Conservation (phyloP, 2,329 filamentous ascomycete genomes). For the Xylariales sp. region DNA sequence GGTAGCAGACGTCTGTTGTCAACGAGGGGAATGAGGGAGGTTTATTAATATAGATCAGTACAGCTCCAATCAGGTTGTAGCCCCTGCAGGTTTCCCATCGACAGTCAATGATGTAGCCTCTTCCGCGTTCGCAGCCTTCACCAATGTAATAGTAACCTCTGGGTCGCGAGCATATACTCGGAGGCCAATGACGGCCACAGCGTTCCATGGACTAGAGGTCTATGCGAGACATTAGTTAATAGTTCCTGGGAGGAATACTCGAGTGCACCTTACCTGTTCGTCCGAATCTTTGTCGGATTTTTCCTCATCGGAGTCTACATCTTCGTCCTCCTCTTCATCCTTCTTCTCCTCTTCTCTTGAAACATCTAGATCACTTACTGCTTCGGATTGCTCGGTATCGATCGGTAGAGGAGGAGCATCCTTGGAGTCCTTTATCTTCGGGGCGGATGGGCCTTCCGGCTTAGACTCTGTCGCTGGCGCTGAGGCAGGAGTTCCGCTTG, state of each 20-base stretch:
- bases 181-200: constrained; percentile 53
- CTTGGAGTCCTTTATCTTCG: constrained; percentile 18
- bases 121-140: constrained; percentile 5
- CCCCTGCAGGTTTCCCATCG: constrained; percentile 9
- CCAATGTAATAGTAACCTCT: constrained; percentile 9
- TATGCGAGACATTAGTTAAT: too few species aligned
- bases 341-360: constrained; percentile 16
- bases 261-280: neutral
- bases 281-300: constrained; percentile 37
- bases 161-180: constrained; percentile 40
- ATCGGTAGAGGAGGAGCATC: constrained; percentile 25
- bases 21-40: too few species aligned
- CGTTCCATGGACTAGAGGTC: constrained; percentile 52
- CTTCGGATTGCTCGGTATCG: constrained; percentile 21
- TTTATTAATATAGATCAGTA: too few species aligned
- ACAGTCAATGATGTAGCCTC: constrained; percentile 9
- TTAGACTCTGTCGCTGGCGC: neutral
- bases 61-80: constrained; percentile 10
- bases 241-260: too few species aligned
- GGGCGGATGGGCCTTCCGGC: neutral
- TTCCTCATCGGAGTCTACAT: constrained; percentile 26
- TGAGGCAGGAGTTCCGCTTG: neutral
- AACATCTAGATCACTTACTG: constrained; percentile 12
- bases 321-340: constrained; percentile 13
- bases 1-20: too few species aligned